phyloP scores from a whole-genome alignment of 805 yeast genomes.

The Cyberlindnera samutprakarnensis region DNA sequence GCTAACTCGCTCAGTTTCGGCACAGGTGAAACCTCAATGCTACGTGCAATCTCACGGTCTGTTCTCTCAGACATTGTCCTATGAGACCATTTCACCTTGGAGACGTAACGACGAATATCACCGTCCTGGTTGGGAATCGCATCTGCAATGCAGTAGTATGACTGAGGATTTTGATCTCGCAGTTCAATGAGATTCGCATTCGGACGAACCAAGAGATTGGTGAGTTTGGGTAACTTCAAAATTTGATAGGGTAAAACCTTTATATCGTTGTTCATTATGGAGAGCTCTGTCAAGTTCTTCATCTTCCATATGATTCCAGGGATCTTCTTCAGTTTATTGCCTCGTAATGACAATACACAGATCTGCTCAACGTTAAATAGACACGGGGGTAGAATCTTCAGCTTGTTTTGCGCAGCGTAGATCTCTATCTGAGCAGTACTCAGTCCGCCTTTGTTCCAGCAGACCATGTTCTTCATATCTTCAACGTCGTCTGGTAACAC shows the following conservation, averaged over 20 bases:
- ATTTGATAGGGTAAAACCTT: conserved; percentile 47
- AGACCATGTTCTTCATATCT: conserved; percentile 50
- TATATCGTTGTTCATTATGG: conserved; percentile 44
- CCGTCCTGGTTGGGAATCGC: conserved; percentile 9
- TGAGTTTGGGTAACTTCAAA: conserved; percentile 34
- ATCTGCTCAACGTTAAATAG: conserved; percentile 43
- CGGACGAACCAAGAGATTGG: conserved; percentile 47
- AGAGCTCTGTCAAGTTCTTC: conserved; percentile 37
- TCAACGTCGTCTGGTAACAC: conserved; percentile 51
- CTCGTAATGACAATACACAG: conserved; percentile 44
- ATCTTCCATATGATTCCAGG: conserved; percentile 41
- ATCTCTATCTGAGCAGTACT: conserved; percentile 35
- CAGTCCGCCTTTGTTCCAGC: conserved; percentile 28
- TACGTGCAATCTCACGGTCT: conserved; percentile 15
- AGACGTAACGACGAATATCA: conserved; percentile 19
- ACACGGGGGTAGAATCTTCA: conserved; percentile 40
- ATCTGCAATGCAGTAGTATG: conserved; percentile 19
- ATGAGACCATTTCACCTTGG: conserved; percentile 20
- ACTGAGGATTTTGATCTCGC: conserved; percentile 10
- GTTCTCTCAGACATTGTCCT: conserved; percentile 1
- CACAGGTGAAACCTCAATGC: conserved; percentile 21
- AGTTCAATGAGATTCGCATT: conserved; percentile 32
- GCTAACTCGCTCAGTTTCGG: conserved; percentile 43
- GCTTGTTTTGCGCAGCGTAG: conserved; percentile 42
- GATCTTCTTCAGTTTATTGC: conserved; percentile 37